Evolutionary conservation across 805 yeast species (phyloP).

Genomic region (Candida easanensis): DNA sequence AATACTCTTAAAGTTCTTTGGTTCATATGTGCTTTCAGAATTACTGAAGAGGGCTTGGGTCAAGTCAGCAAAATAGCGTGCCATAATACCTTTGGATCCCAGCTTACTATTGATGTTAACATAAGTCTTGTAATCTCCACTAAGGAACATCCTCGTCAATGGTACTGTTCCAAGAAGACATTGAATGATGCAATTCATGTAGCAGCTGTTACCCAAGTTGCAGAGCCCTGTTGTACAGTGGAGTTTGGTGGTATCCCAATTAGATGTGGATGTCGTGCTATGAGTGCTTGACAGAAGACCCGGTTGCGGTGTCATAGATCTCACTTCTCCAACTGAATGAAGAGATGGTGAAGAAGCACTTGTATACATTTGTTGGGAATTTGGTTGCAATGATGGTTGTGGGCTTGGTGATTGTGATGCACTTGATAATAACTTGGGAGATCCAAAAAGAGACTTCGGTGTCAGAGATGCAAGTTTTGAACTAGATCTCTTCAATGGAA

Average conservation of each 20-base stretch:
- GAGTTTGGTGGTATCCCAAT: constrained; percentile 7
- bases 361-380: neutral
- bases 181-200: constrained; percentile 89
- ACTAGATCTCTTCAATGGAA: constrained; percentile 10
- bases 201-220: constrained; percentile 89
- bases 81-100: constrained; percentile 80
- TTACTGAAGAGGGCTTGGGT: constrained; percentile 51
- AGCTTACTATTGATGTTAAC: constrained; percentile 70
- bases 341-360: neutral
- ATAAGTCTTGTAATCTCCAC: constrained; percentile 58
- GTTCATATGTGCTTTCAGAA: constrained; percentile 47
- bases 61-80: constrained; percentile 63
- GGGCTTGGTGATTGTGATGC: neutral
- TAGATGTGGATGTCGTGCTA: neutral
- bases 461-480: constrained; percentile 8
- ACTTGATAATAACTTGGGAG: neutral
- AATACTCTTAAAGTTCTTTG: constrained; percentile 61
- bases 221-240: constrained; percentile 64
- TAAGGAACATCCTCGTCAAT: constrained; percentile 58
- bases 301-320: constrained; percentile 13
- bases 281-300: neutral
- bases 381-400: neutral
- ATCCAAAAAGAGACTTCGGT: constrained; percentile 3
- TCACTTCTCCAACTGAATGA: neutral
- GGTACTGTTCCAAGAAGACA: constrained; percentile 75